These are phyloP conservation scores for Balamuthia mandrillaris DNA, from an alignment of 208 protist species.

Conservation along the genomic window DNA sequence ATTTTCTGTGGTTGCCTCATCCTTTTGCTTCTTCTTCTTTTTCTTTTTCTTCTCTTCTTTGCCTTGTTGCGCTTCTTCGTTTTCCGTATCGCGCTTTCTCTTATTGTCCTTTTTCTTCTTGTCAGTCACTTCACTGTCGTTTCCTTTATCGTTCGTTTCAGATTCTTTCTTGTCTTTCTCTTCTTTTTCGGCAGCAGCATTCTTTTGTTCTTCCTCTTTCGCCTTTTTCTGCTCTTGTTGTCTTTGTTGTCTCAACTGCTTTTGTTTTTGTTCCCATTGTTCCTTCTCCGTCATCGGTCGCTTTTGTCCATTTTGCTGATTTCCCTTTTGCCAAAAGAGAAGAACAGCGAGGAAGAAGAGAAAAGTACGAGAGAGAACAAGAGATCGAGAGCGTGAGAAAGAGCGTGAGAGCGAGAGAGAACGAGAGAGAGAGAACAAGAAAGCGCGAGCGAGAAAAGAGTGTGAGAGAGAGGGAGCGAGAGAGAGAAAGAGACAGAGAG, in stretches of 20 bases:
- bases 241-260: background rate
- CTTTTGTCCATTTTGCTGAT: background rate
- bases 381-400: background rate
- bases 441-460: background rate
- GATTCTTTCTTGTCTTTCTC: background rate
- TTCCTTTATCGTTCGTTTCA: background rate
- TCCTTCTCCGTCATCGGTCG: background rate
- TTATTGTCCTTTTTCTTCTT: background rate
- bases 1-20: background rate
- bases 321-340: no score
- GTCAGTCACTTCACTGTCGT: background rate
- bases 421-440: background rate
- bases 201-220: background rate
- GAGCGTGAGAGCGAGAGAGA: background rate
- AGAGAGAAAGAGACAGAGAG: background rate
- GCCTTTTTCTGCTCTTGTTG: background rate
- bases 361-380: background rate
- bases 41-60: background rate
- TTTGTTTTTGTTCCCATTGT: background rate
- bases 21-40: background rate
- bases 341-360: no score
- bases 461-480: background rate
- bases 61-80: background rate
- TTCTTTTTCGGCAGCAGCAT: background rate
- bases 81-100: background rate